Base-by-base conservation (phyloP, 2,329 filamentous ascomycete species). In the Knufia petricola region DNA sequence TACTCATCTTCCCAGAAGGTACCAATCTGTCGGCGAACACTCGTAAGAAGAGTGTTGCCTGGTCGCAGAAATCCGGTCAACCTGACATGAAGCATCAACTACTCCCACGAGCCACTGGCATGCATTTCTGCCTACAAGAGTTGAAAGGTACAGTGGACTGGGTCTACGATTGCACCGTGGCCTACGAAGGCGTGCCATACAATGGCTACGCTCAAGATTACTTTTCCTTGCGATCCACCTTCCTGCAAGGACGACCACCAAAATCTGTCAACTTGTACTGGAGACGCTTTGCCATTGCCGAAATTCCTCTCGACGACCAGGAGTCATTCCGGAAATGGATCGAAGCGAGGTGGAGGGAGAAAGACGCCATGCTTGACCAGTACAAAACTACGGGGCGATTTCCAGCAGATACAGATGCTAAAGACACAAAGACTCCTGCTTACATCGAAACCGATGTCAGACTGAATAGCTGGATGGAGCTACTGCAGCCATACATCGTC, bases 261-360 rank as follows among this genome's bases (percentile, higher is more conserved):
- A 95, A 89, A 64, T 95, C 88, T 1, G 89, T 96, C 60, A 96
- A 95, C 66, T 89, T 96, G 72, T 85, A 94, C 67, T 98, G 90
- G 87, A 81, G 92, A 46, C 81, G 88, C 8, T 95, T 94, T 66
- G 77, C 78, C 28, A 64, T 95, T 12, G 76, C 77, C 19, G 81
- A 87, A 17, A 94, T 98, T 37, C 90, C 90, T 0, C 75, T 94
- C 8, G 76, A 87, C 26, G 78, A 83, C 57, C 74, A 77, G 13
- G 76, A 84, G 34, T 72, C 77, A 4, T 98, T 98, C 60, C 87
- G 94, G 50, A 60, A 74, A 2, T 98, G 92, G 92, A 73, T 96
- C 23, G 77, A 82, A 26, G 81, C 86, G 49, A 78, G 88, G 38
- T 98, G 92, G 92, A 78, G 82, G 44, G 88, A 95, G 63, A 98